Base-by-base conservation (phyloP, 1,284 basidiomycete genomes). In the Tylopilus sp. region DNA sequence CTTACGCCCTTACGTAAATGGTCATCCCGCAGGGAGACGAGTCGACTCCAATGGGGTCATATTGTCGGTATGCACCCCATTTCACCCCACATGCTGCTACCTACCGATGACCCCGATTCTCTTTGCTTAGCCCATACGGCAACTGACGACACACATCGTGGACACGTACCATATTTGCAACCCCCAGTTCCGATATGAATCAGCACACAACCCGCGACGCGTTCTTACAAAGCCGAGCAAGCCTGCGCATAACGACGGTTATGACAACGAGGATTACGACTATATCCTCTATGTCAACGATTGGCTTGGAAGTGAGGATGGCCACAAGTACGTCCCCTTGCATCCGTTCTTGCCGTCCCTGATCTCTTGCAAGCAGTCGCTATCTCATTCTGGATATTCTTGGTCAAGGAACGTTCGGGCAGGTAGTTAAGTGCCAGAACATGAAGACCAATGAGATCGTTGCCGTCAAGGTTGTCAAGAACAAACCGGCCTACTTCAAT, bases 401-500 rank as follows among this genome's bases (percentile, higher is more conserved):
- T 29, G 96, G 96, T 13, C 96, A 99, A 70, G 96, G 96, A 30
- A 99, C 96, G 3, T 99, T 99, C 61, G 96, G 97, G 2, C 96
- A 99, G 69, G 96, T 99, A 25, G 97, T 99, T 66, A 99, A 99
- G 70, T 99, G 97, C 67, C 97, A 98, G 70, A 97, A 99, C 67
- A 96, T 98, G 88, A 92, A 95, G 71, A 98, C 92, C 33, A 94
- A 98, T 69, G 95, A 97, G 68, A 92, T 99, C 45, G 92, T 97
- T 37, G 97, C 97, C 13, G 96, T 99, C 55, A 99, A 99, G 71
- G 97, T 99, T 15, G 94, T 99, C 63, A 99, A 99, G 77, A 99
- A 99, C 72, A 99, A 99, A 71, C 96, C 96, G 2, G 96, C 96
- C 0, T 99, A 99, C 73, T 95, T 97, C 71, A 97, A 98, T 66